A percentile compares a stretch with the other conserved stretches of the same genome.
These are phyloP conservation scores for Pythium insidiosum DNA, from an alignment of 352 stramenopile species.

Conservation along the genomic window DNA sequence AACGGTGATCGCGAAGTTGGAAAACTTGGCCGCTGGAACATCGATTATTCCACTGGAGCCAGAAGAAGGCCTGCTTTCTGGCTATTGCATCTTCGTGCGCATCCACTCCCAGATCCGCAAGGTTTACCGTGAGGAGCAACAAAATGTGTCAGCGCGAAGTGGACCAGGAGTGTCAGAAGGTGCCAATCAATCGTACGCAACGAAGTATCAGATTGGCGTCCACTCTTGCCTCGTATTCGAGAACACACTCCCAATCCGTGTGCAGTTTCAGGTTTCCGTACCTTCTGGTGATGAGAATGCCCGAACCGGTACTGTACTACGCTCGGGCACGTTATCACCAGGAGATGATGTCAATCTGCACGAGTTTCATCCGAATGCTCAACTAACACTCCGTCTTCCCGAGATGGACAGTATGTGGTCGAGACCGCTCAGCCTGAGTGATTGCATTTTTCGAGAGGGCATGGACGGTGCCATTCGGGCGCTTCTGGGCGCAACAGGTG, in stretches of 20 bases:
- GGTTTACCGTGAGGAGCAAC: conserved; percentile 83
- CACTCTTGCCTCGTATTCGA: conserved; percentile 82
- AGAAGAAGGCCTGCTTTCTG: conserved; percentile 38
- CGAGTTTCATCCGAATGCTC: conserved; percentile 73
- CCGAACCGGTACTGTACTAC: too few species aligned
- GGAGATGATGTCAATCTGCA: conserved; percentile 79
- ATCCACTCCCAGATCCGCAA: conserved; percentile 78
- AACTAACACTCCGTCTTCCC: conserved; percentile 60
- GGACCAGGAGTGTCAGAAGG: neutral
- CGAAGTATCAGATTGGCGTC: conserved; percentile 83
- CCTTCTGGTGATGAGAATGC: conserved; percentile 14
- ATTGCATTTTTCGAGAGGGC: conserved; percentile 77
- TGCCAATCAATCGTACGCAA: conserved; percentile 62
- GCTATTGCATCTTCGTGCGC: conserved; percentile 84
- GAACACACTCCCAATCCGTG: conserved; percentile 80
- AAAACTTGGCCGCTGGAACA: conserved; percentile 43
- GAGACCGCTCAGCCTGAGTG: conserved; percentile 47
- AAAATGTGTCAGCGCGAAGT: conserved; percentile 54
- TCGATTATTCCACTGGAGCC: conserved; percentile 67
- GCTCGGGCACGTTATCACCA: conserved; percentile 64
- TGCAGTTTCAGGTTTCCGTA: conserved; percentile 73
- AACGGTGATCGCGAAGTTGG: conserved; percentile 71
- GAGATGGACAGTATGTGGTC: conserved; percentile 87
- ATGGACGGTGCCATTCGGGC: conserved; percentile 63
- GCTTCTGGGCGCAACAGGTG: conserved; percentile 41